Base-by-base conservation (phyloP, 805 yeast genomes). In the Yamadazyma kitorensis region DNA sequence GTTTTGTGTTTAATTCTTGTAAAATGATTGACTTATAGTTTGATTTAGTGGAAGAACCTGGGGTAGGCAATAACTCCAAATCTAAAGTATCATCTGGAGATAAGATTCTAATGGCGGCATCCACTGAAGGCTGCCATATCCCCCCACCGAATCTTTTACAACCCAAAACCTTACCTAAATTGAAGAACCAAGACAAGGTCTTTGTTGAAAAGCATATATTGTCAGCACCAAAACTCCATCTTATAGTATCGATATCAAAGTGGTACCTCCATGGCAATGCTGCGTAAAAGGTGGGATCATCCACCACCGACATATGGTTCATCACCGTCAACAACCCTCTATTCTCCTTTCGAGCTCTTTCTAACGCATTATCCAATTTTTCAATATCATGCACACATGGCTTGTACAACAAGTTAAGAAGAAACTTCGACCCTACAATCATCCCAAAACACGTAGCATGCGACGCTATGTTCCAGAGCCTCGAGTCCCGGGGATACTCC, bases 191-290 rank as follows among this genome's bases (percentile, higher is more conserved):
- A 6, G 78, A 58, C 2, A 73, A 54, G 3, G 68, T 47, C 17
- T 57, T 59, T 40, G 65, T 74, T 16, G 78, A 73, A 59, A 93
- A 91, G 54, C 98, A 91, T 24, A 91, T 76, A 55, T 93, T 89
- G 32, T 82, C 77, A 8, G 98, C 98, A 0, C 95, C 98, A 36
- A 93, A 68, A 4, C 96, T 89, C 98, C 98, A 91, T 50, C 98
- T 71, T 34, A 87, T 76, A 34, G 76, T 72, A 42, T 79, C 83
- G 12, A 84, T 61, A 36, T 78, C 75, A 10, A 64, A 57, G 46
- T 76, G 83, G 46, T 74, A 76, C 24, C 77, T 68, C 75, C 80
- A 72, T 0, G 97, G 96, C 38, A 89, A 66, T 22, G 83, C 75
- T 0, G 94, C 95, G 86, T 94, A 91, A 27, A 86, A 63, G 22